Evolutionary conservation across 1,284 basidiomycete genomes (phyloP), one percentile per base, ranked within the genome.

Genomic region (Paramarasmius palmivorus): DNA sequence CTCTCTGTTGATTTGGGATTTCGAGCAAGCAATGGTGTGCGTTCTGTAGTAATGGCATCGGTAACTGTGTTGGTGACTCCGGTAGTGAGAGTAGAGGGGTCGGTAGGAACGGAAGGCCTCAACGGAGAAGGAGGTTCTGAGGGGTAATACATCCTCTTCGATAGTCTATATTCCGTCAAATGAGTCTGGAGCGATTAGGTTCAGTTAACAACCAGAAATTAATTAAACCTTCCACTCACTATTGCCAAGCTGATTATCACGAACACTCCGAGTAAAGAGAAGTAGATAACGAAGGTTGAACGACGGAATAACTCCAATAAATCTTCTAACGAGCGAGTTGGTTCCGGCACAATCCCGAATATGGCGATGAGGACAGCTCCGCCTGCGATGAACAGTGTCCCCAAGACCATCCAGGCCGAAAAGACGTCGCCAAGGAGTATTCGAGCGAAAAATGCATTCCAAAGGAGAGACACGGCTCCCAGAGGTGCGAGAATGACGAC

Each of bases 371-470:
- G 77, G 32, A 93, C 85, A 1, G 95, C 95, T 29, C 95, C 95
- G 10, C 86, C 83, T 1, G 92, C 92, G 58, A 98, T 95, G 63
- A 97, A 78, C 29, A 90, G 69, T 3, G 94, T 97, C 23, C 94
- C 95, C 10, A 91, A 69, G 50, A 94, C 74, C 83, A 96, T 92
- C 76, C 87, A 90, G 10, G 78, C 79, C 4, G 92, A 93, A 71
- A 97, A 93, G 19, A 86, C 78, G 65, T 96, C 94, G 37, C 92
- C 92, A 19, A 98, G 81, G 38, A 98, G 79, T 48, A 96, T 67
- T 25, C 87, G 82, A 9, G 95, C 94, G 61, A 98, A 94, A 63
- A 98, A 85, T 2, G 93, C 93, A 70, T 98, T 98, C 91, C 93
- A 98, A 22, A 98, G 81, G 32, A 98, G 82, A 6, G 93, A 95